A percentile compares a stretch with the other conserved stretches of the same genome.
Conservation (phyloP, 176 grass and related monocot genomes). For the Lolium perenne region DNA sequence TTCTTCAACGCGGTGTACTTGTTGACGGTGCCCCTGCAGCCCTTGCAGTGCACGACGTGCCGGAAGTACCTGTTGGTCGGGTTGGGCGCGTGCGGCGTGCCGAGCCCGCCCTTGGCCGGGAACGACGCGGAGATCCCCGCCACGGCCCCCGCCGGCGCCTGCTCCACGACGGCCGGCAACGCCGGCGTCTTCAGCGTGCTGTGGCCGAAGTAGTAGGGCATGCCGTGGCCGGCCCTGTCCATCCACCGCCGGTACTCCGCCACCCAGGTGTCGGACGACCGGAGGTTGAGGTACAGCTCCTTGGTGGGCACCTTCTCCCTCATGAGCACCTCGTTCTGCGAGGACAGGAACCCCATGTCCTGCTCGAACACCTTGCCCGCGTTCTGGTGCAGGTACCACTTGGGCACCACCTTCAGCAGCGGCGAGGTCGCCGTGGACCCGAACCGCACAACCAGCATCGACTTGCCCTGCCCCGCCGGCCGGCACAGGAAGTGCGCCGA, state of each 20-base stretch:
- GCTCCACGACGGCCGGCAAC: slow-evolving; percentile 77
- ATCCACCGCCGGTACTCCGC: slow-evolving; percentile 97
- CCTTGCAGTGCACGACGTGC: slow-evolving; percentile 97
- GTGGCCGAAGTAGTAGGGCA: slow-evolving; percentile 99
- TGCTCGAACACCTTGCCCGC: slow-evolving; percentile 91
- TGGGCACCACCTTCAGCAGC: slow-evolving; percentile 48
- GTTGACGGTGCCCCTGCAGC: slow-evolving; percentile 56
- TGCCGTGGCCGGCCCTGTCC: slow-evolving; percentile 82
- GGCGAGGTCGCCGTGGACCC: slow-evolving; percentile 46
- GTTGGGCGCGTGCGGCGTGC: slow-evolving; percentile 74
- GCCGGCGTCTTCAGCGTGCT: slow-evolving; percentile 54
- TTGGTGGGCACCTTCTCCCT: slow-evolving; percentile 80
- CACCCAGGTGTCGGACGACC: slow-evolving; percentile 83
- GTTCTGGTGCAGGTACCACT: slow-evolving; percentile 89
- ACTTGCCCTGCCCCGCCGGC: slow-evolving; percentile 76
- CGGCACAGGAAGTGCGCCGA: slow-evolving; percentile 88
- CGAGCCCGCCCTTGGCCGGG: slow-evolving; percentile 81
- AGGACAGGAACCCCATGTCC: slow-evolving; percentile 98
- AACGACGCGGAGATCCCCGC: slow-evolving; percentile 75
- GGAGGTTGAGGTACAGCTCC: slow-evolving; percentile 90
- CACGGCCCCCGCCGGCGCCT: slow-evolving; percentile 68
- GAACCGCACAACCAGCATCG: slow-evolving; percentile 87
- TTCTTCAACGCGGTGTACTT: slow-evolving; percentile 61
- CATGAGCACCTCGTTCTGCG: slow-evolving; percentile 92
- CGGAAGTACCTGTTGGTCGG: slow-evolving; percentile 80